phyloP scores from a whole-genome alignment of 2,329 filamentous ascomycete genomes.

The Ceratocystis papillata region DNA sequence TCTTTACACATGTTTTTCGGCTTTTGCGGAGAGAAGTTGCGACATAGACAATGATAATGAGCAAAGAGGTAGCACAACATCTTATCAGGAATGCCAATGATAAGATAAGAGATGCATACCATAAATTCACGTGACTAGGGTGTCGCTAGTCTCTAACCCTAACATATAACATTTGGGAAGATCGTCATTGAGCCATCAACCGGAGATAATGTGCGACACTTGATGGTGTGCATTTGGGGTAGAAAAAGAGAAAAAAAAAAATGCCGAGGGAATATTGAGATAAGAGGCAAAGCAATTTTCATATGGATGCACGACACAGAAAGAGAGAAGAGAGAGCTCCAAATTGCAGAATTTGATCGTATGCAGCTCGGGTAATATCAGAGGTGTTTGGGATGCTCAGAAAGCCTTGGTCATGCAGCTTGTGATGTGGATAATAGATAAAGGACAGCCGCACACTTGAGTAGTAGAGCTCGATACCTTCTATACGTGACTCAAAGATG shows the following conservation, averaged over 20 bases:
- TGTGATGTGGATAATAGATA: background rate
- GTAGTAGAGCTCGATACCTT: background rate
- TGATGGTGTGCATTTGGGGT: background rate
- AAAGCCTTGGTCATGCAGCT: background rate
- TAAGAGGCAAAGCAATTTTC: background rate
- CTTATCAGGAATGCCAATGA: conserved; percentile 7
- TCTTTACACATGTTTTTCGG: background rate
- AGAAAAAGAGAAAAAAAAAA: background rate
- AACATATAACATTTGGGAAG: background rate
- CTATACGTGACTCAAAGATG: background rate
- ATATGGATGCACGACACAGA: background rate
- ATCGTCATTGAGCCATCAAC: background rate
- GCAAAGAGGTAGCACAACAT: conserved; percentile 13
- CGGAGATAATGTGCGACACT: background rate
- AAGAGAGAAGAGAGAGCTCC: background rate
- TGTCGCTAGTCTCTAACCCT: too few relatives aligned
- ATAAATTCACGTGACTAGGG: too few relatives aligned
- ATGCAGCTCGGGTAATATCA: background rate
- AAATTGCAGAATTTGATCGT: background rate
- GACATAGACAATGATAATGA: conserved; percentile 16
- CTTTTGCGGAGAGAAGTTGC: background rate
- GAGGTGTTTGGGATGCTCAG: background rate
- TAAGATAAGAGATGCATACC: background rate
- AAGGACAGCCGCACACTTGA: background rate
- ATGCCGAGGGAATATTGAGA: background rate